Conservation (phyloP, 129 eudicot species). For the Ambrosia trifida region DNA sequence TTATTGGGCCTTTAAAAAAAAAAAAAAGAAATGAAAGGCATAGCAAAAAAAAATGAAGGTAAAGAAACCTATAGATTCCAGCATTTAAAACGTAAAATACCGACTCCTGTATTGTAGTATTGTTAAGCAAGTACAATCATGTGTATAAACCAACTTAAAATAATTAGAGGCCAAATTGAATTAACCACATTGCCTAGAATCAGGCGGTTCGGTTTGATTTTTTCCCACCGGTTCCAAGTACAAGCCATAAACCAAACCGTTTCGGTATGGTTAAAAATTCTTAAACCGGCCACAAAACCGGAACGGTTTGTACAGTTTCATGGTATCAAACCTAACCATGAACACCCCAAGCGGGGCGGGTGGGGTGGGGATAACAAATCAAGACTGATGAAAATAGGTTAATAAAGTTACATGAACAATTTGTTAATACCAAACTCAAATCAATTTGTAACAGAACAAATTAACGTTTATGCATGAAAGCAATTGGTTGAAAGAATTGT, state of each 20-base stretch:
- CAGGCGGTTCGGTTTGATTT: neutral
- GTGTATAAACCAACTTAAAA: neutral
- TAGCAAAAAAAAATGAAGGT: neutral
- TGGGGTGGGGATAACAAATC: too few species aligned
- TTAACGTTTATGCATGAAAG: neutral
- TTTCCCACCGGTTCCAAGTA: neutral
- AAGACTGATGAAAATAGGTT: neutral
- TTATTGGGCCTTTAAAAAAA: neutral
- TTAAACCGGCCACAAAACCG: too few species aligned
- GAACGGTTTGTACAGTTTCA: too few species aligned
- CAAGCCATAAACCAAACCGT: neutral
- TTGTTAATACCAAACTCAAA: constrained; percentile 4
- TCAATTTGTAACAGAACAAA: neutral
- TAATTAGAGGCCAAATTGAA: neutral
- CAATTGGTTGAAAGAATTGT: constrained; percentile 14
- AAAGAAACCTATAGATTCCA: neutral
- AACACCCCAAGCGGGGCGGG: neutral
- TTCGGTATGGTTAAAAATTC: too few species aligned
- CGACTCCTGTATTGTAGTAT: neutral
- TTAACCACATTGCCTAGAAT: neutral
- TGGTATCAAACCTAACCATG: neutral
- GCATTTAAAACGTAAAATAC: neutral
- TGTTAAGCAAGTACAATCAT: neutral
- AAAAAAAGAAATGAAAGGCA: neutral
- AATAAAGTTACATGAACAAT: constrained; percentile 15